Conservation (phyloP, 805 yeast genomes). For the Candida incommunis region DNA sequence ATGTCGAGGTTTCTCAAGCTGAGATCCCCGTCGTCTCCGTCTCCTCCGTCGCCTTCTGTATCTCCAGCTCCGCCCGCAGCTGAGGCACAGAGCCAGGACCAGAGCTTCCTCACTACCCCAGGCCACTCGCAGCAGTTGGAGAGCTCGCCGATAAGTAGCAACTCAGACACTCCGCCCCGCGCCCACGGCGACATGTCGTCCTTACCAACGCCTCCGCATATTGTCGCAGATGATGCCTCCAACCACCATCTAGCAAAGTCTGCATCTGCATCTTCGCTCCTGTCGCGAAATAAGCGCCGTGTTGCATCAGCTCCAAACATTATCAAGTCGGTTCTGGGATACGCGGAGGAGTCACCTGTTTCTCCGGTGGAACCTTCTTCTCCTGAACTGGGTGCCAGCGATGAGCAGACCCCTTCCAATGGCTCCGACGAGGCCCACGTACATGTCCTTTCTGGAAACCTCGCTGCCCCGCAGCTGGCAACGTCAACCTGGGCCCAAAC, state of each 20-base stretch:
- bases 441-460: too few relatives aligned
- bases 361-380: neutral
- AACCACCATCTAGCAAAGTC: too few relatives aligned
- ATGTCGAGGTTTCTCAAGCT: conserved; percentile 11
- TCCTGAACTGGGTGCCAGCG: neutral
- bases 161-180: conserved; percentile 1
- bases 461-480: neutral
- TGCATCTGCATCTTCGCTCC: conserved; percentile 5
- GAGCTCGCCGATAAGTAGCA: neutral
- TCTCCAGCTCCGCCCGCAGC: too few relatives aligned
- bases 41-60: neutral
- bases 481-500: conserved; percentile 1
- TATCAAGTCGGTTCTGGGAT: conserved; percentile 21
- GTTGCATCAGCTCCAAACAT: conserved; percentile 80
- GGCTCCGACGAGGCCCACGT: neutral
- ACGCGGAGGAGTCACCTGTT: conserved; percentile 5
- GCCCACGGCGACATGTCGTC: too few relatives aligned
- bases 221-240: too few relatives aligned
- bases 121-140: too few relatives aligned
- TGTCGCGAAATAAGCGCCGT: conserved; percentile 33
- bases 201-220: too few relatives aligned
- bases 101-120: too few relatives aligned
- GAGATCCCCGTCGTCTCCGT: conserved; percentile 13
- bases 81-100: too few relatives aligned
- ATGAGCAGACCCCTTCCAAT: conserved; percentile 8